A percentile compares a stretch with the other conserved stretches of the same genome.
Evolutionary conservation across 2,329 filamentous ascomycete species (phyloP).

Genomic region (Neonectria ditissima): DNA sequence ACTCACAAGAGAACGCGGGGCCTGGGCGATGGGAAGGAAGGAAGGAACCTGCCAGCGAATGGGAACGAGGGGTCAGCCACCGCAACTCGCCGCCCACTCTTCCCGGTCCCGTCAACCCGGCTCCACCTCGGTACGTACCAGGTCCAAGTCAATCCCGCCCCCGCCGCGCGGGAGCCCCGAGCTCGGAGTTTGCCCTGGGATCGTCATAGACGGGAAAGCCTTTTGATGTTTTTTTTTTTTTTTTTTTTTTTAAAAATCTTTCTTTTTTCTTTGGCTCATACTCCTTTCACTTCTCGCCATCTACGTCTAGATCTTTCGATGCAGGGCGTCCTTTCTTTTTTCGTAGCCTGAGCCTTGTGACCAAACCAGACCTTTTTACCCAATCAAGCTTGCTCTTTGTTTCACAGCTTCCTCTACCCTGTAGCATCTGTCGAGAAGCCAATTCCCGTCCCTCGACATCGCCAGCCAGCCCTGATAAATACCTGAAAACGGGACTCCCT

Average conservation of each 20-base stretch:
- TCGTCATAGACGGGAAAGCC: slow-evolving; percentile 13
- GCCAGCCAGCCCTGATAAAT: neutral
- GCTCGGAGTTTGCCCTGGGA: slow-evolving; percentile 10
- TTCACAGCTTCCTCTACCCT: neutral
- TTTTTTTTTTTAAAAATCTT: too few relatives aligned
- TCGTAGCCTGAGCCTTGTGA: neutral
- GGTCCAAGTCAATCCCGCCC: slow-evolving; percentile 3
- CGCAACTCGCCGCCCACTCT: slow-evolving; percentile 15
- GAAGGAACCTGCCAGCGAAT: neutral
- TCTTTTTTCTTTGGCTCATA: too few relatives aligned
- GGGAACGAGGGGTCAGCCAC: slow-evolving; percentile 16
- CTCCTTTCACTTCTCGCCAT: too few relatives aligned
- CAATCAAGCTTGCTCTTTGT: neutral
- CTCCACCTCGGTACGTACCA: slow-evolving; percentile 23
- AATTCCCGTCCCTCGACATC: neutral
- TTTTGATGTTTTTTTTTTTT: neutral
- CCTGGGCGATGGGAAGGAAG: too few relatives aligned
- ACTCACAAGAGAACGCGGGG: too few relatives aligned
- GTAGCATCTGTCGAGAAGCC: neutral
- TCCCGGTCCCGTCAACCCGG: slow-evolving; percentile 1
- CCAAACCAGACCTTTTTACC: neutral
- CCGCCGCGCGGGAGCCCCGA: slow-evolving; percentile 8
- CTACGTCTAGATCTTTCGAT: neutral
- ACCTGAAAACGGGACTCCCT: neutral
- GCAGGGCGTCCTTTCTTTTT: too few relatives aligned